These are phyloP conservation scores for Petunia hybrid DNA, from an alignment of 305 asterid genomes.

Conservation along the genomic window DNA sequence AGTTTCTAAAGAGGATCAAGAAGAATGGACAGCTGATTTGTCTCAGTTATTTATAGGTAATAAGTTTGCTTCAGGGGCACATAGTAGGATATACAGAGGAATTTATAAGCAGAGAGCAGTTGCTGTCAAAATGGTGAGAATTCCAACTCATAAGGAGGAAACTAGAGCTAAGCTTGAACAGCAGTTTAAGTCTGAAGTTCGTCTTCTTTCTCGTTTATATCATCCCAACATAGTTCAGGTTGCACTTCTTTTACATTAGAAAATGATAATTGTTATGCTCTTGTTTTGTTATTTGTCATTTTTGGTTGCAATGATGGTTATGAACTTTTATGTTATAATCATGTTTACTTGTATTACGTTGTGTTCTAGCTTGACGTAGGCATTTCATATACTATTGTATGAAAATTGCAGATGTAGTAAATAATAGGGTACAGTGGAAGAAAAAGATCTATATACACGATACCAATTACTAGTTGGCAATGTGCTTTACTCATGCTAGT, in stretches of 20 bases:
- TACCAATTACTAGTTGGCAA: too few relatives aligned
- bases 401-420: too few relatives aligned
- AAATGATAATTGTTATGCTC: background rate
- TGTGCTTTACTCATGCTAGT: too few relatives aligned
- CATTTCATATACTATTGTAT: too few relatives aligned
- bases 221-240: slow-evolving; percentile 95
- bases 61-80: slow-evolving; percentile 95
- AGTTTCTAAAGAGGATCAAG: slow-evolving; percentile 67
- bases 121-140: slow-evolving; percentile 91
- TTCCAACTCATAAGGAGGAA: slow-evolving; percentile 80
- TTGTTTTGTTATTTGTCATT: background rate
- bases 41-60: slow-evolving; percentile 93
- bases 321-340: background rate
- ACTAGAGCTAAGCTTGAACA: slow-evolving; percentile 77
- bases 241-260: slow-evolving; percentile 17
- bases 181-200: slow-evolving; percentile 87
- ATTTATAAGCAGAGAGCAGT: slow-evolving; percentile 92
- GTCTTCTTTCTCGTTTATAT: slow-evolving; percentile 80
- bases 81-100: slow-evolving; percentile 94
- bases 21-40: slow-evolving; percentile 97
- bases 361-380: too few relatives aligned
- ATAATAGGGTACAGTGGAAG: too few relatives aligned
- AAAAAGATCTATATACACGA: too few relatives aligned
- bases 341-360: background rate
- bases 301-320: background rate